Evolutionary conservation across 2,329 filamentous ascomycete species (phyloP).

Genomic region (Colletotrichum somersetense): DNA sequence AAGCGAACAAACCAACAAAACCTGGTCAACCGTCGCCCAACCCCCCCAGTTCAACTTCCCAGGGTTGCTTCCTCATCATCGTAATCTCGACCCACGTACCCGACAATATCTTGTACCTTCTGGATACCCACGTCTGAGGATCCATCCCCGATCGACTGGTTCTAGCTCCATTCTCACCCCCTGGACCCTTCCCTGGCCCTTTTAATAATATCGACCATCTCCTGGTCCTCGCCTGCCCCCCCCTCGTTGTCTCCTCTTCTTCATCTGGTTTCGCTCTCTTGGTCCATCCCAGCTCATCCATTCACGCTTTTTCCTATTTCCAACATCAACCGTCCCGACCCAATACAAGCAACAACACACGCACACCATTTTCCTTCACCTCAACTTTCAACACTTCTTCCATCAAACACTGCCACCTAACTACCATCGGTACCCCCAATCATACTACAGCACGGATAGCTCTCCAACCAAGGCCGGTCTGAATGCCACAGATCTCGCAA

Average conservation of each 20-base stretch:
- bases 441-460: background rate
- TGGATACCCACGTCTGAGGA: constrained; percentile 40
- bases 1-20: constrained; percentile 33
- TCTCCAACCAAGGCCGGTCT: constrained; percentile 42
- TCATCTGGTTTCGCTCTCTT: constrained; percentile 43
- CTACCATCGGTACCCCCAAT: constrained; percentile 2
- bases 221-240: constrained; percentile 46
- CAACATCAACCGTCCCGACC: constrained; percentile 36
- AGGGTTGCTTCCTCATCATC: constrained; percentile 40
- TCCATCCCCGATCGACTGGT: constrained; percentile 44
- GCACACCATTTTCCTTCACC: constrained; percentile 23
- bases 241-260: constrained; percentile 44
- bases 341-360: constrained; percentile 33
- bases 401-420: background rate
- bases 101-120: constrained; percentile 37
- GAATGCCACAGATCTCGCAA: constrained; percentile 53
- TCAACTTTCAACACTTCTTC: constrained; percentile 29
- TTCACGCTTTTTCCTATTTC: constrained; percentile 38
- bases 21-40: constrained; percentile 27
- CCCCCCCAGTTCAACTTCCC: constrained; percentile 21
- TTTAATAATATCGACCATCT: constrained; percentile 45
- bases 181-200: constrained; percentile 44
- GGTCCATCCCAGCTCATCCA: constrained; percentile 40
- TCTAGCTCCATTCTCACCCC: constrained; percentile 43
- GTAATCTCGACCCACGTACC: constrained; percentile 41